Conservation (phyloP, 2,329 filamentous ascomycete genomes). For the Aspergillus sp. region DNA sequence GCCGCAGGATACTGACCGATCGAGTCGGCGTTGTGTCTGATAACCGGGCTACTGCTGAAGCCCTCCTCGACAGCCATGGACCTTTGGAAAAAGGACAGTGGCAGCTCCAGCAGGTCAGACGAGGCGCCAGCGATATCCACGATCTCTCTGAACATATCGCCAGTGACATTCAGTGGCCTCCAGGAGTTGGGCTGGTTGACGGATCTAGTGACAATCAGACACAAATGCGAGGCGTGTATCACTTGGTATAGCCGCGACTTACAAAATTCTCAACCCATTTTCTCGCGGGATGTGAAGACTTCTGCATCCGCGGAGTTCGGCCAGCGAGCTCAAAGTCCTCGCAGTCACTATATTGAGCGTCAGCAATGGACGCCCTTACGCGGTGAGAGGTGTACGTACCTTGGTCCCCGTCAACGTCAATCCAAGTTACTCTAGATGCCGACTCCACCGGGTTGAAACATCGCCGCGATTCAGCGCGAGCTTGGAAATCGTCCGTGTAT, state of each 20-base stretch:
- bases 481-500: conserved; percentile 11
- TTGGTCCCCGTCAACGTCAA: conserved; percentile 8
- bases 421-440: conserved; percentile 10
- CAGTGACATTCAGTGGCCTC: conserved; percentile 24
- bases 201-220: conserved; percentile 17
- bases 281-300: neutral
- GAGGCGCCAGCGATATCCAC: conserved; percentile 16
- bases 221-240: too few species aligned
- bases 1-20: conserved; percentile 18
- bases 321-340: conserved; percentile 7
- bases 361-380: neutral
- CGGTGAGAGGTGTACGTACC: neutral
- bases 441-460: conserved; percentile 13
- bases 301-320: conserved; percentile 3
- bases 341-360: neutral
- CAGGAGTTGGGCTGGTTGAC: conserved; percentile 28
- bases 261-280: conserved; percentile 15
- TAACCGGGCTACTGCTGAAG: conserved; percentile 22
- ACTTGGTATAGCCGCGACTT: neutral
- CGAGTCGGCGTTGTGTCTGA: conserved; percentile 5
- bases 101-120: conserved; percentile 21
- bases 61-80: conserved; percentile 22
- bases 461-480: conserved; percentile 4
- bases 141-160: conserved; percentile 23
- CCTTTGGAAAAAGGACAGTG: conserved; percentile 27